Evolutionary conservation across 2,329 filamentous ascomycete genomes (phyloP), one percentile per base, ranked within the genome.

Genomic region (Fusarium lyarnte): DNA sequence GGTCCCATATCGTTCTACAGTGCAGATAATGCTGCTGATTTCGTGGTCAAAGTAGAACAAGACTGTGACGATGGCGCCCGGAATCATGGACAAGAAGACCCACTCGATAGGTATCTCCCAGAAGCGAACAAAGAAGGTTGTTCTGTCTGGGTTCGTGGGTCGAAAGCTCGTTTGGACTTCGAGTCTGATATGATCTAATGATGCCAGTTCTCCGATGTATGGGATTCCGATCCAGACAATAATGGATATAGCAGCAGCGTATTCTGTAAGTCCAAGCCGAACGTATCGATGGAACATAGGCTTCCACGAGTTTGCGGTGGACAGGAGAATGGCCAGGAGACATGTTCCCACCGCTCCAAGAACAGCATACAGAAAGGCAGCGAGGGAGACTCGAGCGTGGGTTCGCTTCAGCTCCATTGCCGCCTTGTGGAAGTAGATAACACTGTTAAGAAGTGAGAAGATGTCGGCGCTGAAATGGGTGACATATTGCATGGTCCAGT

Each of bases 11-110:
- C 89, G 84, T 43, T 87, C 83, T 46, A 89, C 85, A 0, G 90
- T 92, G 75, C 89, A 91, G 69, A 91, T 92, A 61, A 92, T 92
- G 58, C 87, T 91, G 77, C 89, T 91, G 58, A 92, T 90, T 78
- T 92, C 90, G 74, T 92, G 90, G 68, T 92, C 90, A 77, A 92
- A 92, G 81, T 90, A 92, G 82, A 92, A 92, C n/a, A 92, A 84
- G 1, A 89, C 84, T 0, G 89, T 91, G 63, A 92, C 89, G 70
- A 92, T 91, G 39, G 87, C 79, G 0, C 89, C 90, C 0, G 90
- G 89, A 5, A 92, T 85, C 45, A 91, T 86, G 35, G 90, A 87
- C 8, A 87, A 84, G 74, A 91, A 89, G 7, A 91, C 84, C 88
- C 89, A 92, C 12, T 78, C 79, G 2, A 89, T 76, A 5, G 88